phyloP scores from a whole-genome alignment of 345 rosid genomes.

The Erysimum cheiranthoides region DNA sequence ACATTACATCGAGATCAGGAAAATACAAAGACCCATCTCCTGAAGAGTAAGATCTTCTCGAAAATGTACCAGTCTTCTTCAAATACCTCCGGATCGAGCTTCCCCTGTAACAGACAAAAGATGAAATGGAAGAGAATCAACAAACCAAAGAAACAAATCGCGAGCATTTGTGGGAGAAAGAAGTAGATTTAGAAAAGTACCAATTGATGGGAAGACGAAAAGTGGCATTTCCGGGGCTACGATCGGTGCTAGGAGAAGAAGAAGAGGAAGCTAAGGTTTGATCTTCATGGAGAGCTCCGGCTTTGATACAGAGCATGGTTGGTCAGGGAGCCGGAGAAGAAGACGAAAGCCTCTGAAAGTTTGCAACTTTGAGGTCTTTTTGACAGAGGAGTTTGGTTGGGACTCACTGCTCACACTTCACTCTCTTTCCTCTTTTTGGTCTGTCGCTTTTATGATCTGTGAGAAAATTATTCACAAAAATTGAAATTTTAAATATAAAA shows the following conservation, averaged over 20 bases:
- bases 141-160: not conserved
- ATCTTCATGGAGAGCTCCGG: slow-evolving; percentile 60
- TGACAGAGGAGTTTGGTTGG: slow-evolving; percentile 18
- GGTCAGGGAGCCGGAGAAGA: slow-evolving; percentile 25
- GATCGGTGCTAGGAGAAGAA: slow-evolving; percentile 42
- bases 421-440: slow-evolving; percentile 28
- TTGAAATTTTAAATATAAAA: not conserved
- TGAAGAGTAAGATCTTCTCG: slow-evolving; percentile 59
- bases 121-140: slow-evolving; percentile 22
- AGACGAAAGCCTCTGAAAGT: slow-evolving; percentile 13
- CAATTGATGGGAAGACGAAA: slow-evolving; percentile 62
- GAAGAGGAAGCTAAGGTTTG: slow-evolving; percentile 43
- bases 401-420: slow-evolving; percentile 31
- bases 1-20: slow-evolving; percentile 58
- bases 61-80: slow-evolving; percentile 53
- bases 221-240: slow-evolving; percentile 40
- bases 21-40: slow-evolving; percentile 57
- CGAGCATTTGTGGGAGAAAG: slow-evolving; percentile 12
- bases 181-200: slow-evolving; percentile 38
- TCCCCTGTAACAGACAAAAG: slow-evolving; percentile 48
- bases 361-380: slow-evolving; percentile 18
- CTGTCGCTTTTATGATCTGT: slow-evolving; percentile 33
- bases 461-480: not conserved
- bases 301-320: slow-evolving; percentile 65
- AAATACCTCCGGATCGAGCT: slow-evolving; percentile 63